A percentile compares a stretch with the other conserved stretches of the same genome.
phyloP scores from a whole-genome alignment of 495 filamentous ascomycete species.

The Evansstolkia leycettana region DNA sequence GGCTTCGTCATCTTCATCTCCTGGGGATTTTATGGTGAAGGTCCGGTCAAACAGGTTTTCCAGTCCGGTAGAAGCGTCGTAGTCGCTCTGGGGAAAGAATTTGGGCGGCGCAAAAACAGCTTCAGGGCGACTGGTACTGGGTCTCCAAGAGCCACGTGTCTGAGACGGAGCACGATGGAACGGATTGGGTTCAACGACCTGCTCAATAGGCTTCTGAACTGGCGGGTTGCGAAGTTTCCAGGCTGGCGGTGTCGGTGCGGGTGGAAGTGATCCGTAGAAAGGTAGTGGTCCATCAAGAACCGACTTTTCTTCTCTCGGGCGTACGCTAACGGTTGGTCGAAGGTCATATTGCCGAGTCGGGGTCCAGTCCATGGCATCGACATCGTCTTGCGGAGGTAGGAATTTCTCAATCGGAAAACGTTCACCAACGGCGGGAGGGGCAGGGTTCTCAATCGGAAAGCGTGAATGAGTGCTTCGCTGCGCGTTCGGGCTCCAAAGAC shows the following conservation, averaged over 20 bases:
- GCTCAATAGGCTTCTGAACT: constrained; percentile 19
- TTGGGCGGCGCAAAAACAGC: constrained; percentile 33
- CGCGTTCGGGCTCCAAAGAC: constrained; percentile 11
- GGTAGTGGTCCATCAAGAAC: constrained; percentile 33
- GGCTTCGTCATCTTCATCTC: constrained; percentile 19
- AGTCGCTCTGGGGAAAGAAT: constrained; percentile 37
- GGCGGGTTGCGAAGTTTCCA: constrained; percentile 51
- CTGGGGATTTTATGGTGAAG: constrained; percentile 30
- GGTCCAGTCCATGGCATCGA: constrained; percentile 72
- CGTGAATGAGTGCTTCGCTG: constrained; percentile 13
- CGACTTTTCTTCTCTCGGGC: constrained; percentile 17
- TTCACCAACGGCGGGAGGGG: constrained; percentile 14
- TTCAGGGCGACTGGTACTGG: constrained; percentile 9
- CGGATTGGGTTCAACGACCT: constrained; percentile 24
- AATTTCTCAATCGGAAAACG: constrained; percentile 12
- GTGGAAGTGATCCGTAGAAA: constrained; percentile 51
- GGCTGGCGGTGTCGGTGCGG: constrained; percentile 51
- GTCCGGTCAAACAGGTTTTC: constrained; percentile 32
- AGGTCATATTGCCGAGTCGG: constrained; percentile 44
- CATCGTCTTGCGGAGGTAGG: constrained; percentile 25
- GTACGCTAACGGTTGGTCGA: constrained; percentile 24
- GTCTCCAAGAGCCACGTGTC: constrained; percentile 11
- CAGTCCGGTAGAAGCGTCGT: constrained; percentile 32
- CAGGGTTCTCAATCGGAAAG: constrained; percentile 31
- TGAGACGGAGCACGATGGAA: constrained; percentile 21